Conservation (phyloP, 768 basidiomycete species). For the Tylopilus felleus region DNA sequence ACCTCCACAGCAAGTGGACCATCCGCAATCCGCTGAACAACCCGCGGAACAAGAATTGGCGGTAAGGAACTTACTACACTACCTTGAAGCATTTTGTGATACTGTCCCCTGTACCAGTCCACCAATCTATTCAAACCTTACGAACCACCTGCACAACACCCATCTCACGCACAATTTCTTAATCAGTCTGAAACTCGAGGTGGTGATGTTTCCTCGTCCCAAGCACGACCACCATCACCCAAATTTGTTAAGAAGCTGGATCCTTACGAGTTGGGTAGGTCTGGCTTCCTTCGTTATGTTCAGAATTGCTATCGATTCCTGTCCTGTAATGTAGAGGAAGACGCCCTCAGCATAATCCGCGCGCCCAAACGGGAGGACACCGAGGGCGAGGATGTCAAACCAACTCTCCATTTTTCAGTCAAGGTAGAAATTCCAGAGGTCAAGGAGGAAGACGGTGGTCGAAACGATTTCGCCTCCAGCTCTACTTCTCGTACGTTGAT, state of each 20-base stretch:
- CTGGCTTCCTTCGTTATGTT: neutral
- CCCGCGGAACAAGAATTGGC: neutral
- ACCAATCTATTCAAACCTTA: constrained; percentile 23
- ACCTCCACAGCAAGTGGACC: neutral
- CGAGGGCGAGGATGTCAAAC: constrained; percentile 1
- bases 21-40: neutral
- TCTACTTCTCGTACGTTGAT: neutral
- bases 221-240: neutral
- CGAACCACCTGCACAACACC: constrained; percentile 22
- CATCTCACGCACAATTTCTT: constrained; percentile 12
- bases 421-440: constrained; percentile 7
- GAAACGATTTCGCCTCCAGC: neutral
- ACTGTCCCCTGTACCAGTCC: constrained; percentile 3
- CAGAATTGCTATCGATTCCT: neutral
- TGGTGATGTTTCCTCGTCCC: neutral
- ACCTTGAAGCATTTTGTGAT: neutral
- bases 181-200: neutral
- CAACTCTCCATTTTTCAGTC: neutral
- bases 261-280: constrained; percentile 28
- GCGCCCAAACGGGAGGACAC: constrained; percentile 4
- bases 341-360: constrained; percentile 16
- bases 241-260: constrained; percentile 29
- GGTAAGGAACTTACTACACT: constrained; percentile 1
- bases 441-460: neutral
- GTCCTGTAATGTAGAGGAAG: constrained; percentile 19